Percentiles rank a stretch among this genome's conserved stretches.
Conservation (phyloP, 2,329 filamentous ascomycete genomes). For the Aspergillus texensis region DNA sequence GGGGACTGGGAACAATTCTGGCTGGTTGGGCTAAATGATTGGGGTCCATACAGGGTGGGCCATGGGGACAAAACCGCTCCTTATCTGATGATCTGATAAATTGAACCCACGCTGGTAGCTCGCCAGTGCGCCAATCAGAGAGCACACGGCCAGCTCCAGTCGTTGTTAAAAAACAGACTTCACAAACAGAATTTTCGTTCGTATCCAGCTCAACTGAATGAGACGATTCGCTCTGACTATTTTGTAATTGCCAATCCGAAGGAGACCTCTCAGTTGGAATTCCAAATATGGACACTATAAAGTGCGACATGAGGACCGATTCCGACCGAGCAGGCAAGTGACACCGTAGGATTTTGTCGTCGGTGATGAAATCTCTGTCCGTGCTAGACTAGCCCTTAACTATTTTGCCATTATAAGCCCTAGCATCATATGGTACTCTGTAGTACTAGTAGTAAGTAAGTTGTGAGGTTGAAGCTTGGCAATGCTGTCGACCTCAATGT, state of each 20-base stretch:
- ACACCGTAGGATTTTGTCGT: not conserved
- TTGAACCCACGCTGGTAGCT: not conserved
- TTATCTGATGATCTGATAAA: constrained; percentile 12
- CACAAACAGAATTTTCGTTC: not conserved
- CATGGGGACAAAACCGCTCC: not conserved
- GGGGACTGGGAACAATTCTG: not conserved
- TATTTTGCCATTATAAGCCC: not conserved
- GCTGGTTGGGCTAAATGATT: not conserved
- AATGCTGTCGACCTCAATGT: no score
- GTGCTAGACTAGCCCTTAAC: not conserved
- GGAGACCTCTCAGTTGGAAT: not conserved
- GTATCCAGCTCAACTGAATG: not conserved
- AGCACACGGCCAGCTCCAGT: not conserved
- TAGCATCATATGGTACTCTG: not conserved
- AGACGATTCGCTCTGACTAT: not conserved
- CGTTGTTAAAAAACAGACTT: not conserved
- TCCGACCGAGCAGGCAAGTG: no score
- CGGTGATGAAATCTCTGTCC: not conserved
- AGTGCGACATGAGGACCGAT: not conserved
- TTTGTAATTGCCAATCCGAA: not conserved
- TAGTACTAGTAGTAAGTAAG: no score
- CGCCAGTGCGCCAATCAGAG: not conserved
- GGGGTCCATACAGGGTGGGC: not conserved
- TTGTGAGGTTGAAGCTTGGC: no score
- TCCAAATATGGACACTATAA: not conserved